A percentile compares a stretch with the other conserved stretches of the same genome.
These are phyloP conservation scores for Biscogniauxia mediterranea DNA, from an alignment of 2,329 filamentous ascomycete species.

Conservation along the genomic window DNA sequence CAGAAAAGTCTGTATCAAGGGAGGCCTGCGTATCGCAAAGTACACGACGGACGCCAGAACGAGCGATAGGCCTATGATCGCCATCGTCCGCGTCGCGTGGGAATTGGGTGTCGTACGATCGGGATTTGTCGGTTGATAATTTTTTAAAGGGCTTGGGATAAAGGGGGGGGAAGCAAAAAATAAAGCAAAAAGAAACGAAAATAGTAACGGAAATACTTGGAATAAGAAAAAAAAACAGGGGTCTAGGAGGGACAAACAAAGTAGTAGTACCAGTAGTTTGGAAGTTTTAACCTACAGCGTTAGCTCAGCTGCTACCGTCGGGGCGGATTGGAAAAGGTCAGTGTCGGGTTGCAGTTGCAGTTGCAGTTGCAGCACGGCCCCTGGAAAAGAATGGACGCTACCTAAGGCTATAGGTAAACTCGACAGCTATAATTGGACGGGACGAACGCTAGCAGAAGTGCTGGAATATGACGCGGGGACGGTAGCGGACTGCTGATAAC, in stretches of 20 bases:
- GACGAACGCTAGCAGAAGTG: constrained; percentile 4
- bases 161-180: not conserved
- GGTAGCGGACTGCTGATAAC: constrained; percentile 11
- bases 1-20: constrained; percentile 46
- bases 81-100: constrained; percentile 40
- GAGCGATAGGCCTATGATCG: constrained; percentile 59
- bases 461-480: constrained; percentile 3
- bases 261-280: not conserved
- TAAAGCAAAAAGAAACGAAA: too few species aligned
- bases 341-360: too few species aligned
- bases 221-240: not conserved
- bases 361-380: constrained; percentile 8
- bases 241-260: not conserved
- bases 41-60: constrained; percentile 60
- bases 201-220: not conserved
- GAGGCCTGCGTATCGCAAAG: constrained; percentile 52
- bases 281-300: not conserved
- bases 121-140: not conserved
- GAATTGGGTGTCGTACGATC: not conserved
- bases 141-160: not conserved
- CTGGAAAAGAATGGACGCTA: not conserved
- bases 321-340: constrained; percentile 1
- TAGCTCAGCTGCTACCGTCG: too few species aligned
- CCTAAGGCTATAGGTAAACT: not conserved
- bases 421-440: constrained; percentile 7